These are phyloP conservation scores for Ophiostoma novo-ulmi DNA, from an alignment of 2,329 filamentous ascomycete species.

Conservation along the genomic window DNA sequence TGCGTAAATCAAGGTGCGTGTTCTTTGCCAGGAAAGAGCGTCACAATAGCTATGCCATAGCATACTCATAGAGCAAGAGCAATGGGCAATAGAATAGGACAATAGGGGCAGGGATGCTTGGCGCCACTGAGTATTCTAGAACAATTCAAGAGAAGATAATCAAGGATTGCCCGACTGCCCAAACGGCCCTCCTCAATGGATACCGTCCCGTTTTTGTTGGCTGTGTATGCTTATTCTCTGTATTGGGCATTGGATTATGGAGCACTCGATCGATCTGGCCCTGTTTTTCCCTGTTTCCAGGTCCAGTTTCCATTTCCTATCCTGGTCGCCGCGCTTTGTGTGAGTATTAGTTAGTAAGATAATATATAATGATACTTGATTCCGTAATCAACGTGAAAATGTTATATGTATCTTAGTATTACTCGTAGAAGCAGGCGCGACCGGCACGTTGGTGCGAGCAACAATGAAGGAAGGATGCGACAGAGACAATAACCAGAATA, in stretches of 20 bases:
- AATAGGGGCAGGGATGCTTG: neutral
- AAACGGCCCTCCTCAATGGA: conserved; percentile 5
- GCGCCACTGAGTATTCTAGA: neutral
- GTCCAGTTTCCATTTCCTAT: conserved; percentile 8
- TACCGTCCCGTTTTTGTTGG: conserved; percentile 8
- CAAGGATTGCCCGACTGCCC: neutral
- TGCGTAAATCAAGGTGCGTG: neutral
- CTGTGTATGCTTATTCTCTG: conserved; percentile 3
- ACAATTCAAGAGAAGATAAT: neutral
- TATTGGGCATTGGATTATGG: neutral
- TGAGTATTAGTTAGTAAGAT: no score
- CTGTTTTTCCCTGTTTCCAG: conserved; percentile 26
- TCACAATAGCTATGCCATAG: neutral
- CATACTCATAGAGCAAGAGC: no score
- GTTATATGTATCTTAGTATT: no score
- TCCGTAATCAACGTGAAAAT: no score
- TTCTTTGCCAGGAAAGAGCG: neutral
- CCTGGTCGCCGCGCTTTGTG: neutral
- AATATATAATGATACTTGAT: no score
- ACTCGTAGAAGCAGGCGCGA: no score
- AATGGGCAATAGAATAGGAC: neutral
- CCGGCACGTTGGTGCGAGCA: no score
- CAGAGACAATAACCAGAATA: no score
- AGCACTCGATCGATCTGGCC: conserved; percentile 21
- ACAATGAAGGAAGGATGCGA: no score